phyloP scores from a whole-genome alignment of 345 rosid species.

The Arabis hirsuta region DNA sequence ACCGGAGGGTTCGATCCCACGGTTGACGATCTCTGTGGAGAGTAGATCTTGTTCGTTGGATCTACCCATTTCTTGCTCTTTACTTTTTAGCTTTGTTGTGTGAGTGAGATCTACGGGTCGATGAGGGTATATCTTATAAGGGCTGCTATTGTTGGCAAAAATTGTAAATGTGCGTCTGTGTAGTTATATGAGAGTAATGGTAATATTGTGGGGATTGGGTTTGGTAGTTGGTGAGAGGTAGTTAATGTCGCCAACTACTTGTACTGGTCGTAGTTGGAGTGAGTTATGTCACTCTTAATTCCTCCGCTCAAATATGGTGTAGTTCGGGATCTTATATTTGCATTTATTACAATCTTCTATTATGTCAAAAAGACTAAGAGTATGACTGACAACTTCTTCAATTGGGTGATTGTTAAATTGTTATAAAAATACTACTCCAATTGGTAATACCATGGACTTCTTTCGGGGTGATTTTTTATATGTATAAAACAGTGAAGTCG shows the following conservation, averaged over 20 bases:
- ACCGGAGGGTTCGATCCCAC: conserved; percentile 86
- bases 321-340: conserved; percentile 35
- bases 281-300: conserved; percentile 50
- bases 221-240: conserved; percentile 51
- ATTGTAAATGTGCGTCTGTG: conserved; percentile 35
- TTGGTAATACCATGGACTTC: no score
- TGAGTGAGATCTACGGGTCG: conserved; percentile 11
- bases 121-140: conserved; percentile 30
- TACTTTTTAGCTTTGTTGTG: background rate
- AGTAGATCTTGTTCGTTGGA: conserved; percentile 73
- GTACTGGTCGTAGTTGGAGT: conserved; percentile 59
- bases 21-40: conserved; percentile 92
- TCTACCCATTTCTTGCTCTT: conserved; percentile 41
- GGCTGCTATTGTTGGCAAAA: conserved; percentile 13
- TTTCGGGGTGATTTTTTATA: no score
- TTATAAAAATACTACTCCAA: background rate
- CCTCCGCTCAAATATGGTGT: conserved; percentile 30
- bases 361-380: conserved; percentile 12
- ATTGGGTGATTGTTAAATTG: background rate
- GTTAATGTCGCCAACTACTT: conserved; percentile 71
- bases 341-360: conserved; percentile 29
- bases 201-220: conserved; percentile 36
- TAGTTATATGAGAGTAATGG: conserved; percentile 38
- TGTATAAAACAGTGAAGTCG: no score
- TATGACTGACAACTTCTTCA: conserved; percentile 10